Evolutionary conservation across 1,139 yeast species (phyloP).

Genomic region (Saccharomycopsis phalli): DNA sequence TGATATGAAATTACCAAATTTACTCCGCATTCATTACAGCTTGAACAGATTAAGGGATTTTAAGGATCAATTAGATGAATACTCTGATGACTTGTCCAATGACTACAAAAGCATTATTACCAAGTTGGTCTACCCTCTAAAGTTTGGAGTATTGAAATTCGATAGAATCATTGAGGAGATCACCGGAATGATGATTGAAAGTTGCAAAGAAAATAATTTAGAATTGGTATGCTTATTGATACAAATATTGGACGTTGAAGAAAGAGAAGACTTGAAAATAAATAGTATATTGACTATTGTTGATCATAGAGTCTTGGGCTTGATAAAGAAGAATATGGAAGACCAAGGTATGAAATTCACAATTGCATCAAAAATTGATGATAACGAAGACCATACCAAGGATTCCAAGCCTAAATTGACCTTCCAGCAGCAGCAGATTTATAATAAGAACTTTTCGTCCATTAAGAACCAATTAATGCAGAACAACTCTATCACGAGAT

Average conservation of each 20-base stretch:
- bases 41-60: constrained; percentile 69
- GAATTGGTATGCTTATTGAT: constrained; percentile 64
- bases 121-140: constrained; percentile 48
- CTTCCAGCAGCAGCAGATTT: constrained; percentile 19
- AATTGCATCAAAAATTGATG: constrained; percentile 18
- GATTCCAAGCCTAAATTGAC: constrained; percentile 14
- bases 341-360: constrained; percentile 20
- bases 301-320: constrained; percentile 19
- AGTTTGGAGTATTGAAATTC: constrained; percentile 45
- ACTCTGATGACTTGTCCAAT: constrained; percentile 47
- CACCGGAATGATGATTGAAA: constrained; percentile 57
- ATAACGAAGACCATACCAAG: constrained; percentile 1
- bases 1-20: constrained; percentile 49
- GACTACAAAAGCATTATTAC: constrained; percentile 64
- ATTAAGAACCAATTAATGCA: constrained; percentile 19
- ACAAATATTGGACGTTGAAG: constrained; percentile 73
- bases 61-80: constrained; percentile 57
- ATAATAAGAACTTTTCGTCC: constrained; percentile 16
- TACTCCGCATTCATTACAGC: constrained; percentile 60
- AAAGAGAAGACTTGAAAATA: constrained; percentile 63
- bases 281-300: constrained; percentile 22
- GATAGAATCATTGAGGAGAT: constrained; percentile 60
- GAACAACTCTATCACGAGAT: constrained; percentile 28
- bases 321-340: constrained; percentile 20
- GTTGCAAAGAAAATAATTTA: constrained; percentile 56